Evolutionary conservation across 2,329 filamentous ascomycete species (phyloP), one percentile per base, ranked within the genome.

Genomic region (Myriosclerotinia duriaeana): DNA sequence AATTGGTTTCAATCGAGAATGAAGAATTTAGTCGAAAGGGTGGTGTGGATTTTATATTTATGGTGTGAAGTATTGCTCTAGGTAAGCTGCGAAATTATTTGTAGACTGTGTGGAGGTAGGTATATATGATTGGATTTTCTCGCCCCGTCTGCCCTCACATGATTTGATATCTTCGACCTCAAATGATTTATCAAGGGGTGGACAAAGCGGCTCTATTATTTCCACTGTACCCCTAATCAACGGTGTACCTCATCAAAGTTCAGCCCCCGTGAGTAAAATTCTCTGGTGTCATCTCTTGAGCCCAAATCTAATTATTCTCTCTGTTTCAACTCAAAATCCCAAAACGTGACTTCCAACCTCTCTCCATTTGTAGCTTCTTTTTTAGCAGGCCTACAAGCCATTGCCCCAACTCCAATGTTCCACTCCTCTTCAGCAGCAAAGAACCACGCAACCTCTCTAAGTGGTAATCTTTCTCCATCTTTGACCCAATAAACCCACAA

Each of bases 401-500:
- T 53, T 7, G 64, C 46, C 1, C 64, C 50, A 5, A 54, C 56
- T 5, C n/a, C 62, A 20, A 64, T 46, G 1, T 38, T 11, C 30
- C 59, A 60, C 11, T 22, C 64, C 26, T 61, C 64, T 42, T 66
- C 62, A 58, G 12, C 52, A 2, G 38, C 56, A 40, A 66, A 66
- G n/a, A 53, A 61, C 64, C 64, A 66, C 1, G 48, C 38, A 20
- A 66, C 34, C 40, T 66, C 64, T 15, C 64, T 66, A 15, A 66
- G 11, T 20, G 64, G 64, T 52, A 50, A 22, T 15, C 15, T 62
- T 38, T 62, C 64, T n/a, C 34, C 63, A 9, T 22, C 53, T 1
- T 15, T 30, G 2, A 66, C n/a, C 55, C 58, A 61, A 53, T 66
- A 66, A 38, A 66, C 56, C 64, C 64, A 66, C n/a, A 62, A 20